Conservation (phyloP, 2,329 filamentous ascomycete genomes). For the Calonectria honghensis region DNA sequence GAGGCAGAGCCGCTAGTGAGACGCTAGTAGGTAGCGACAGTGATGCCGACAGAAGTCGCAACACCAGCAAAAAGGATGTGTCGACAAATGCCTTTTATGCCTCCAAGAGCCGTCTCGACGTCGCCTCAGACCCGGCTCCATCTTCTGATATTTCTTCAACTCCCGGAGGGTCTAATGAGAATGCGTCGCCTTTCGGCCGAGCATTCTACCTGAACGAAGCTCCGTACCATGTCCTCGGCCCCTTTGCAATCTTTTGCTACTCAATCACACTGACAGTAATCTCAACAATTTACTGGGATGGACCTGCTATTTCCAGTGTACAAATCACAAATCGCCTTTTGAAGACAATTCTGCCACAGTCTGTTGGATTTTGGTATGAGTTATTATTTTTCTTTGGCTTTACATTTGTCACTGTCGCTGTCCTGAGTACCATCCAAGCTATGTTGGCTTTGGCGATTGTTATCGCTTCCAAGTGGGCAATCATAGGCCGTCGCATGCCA, state of each 20-base stretch:
- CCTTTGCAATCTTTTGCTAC: slow-evolving; percentile 69
- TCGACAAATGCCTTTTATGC: background rate
- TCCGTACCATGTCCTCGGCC: slow-evolving; percentile 69
- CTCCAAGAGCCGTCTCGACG: background rate
- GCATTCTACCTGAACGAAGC: slow-evolving; percentile 72
- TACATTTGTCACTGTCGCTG: slow-evolving; percentile 62
- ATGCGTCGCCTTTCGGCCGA: slow-evolving; percentile 70
- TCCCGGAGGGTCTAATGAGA: slow-evolving; percentile 26
- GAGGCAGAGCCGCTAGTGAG: background rate
- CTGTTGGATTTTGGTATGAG: slow-evolving; percentile 55
- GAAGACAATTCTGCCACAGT: slow-evolving; percentile 48
- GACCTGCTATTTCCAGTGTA: slow-evolving; percentile 67
- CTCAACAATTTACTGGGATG: slow-evolving; percentile 71
- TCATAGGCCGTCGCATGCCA: slow-evolving; percentile 69
- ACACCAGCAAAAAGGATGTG: background rate
- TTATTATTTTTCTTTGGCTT: slow-evolving; percentile 63
- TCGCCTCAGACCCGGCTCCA: background rate
- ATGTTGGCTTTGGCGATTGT: slow-evolving; percentile 65
- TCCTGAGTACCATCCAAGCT: slow-evolving; percentile 65
- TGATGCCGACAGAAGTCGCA: background rate
- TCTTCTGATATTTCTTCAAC: background rate
- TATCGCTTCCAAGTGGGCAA: slow-evolving; percentile 70
- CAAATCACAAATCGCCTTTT: slow-evolving; percentile 65
- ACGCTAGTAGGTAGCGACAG: background rate
- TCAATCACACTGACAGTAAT: slow-evolving; percentile 67